phyloP scores from a whole-genome alignment of 257 asterid genomes.

The Solanum gandarillasii region DNA sequence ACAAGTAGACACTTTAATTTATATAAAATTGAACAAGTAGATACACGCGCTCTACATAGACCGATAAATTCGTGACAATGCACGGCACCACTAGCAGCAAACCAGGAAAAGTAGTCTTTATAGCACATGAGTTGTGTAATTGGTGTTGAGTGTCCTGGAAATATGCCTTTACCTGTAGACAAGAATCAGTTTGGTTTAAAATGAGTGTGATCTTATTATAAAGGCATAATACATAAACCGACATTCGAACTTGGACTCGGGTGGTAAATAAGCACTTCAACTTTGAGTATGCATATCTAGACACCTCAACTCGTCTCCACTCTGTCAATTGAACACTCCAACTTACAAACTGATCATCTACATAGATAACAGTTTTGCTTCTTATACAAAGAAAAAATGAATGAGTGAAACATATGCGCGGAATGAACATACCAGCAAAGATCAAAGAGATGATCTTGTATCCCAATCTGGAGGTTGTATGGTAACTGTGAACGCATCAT shows the following conservation, averaged over 20 bases:
- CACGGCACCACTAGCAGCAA: conserved; percentile 93
- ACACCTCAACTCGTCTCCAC: neutral
- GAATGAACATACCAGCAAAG: neutral
- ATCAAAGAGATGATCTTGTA: neutral
- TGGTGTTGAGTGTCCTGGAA: conserved; percentile 77
- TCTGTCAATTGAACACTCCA: too few relatives aligned
- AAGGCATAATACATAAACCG: too few relatives aligned
- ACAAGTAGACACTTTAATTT: accelerated
- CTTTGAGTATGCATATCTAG: neutral
- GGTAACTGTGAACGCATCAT: neutral
- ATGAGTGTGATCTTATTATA: neutral
- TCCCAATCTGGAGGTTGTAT: neutral
- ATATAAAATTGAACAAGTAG: too few relatives aligned
- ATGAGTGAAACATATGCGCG: neutral
- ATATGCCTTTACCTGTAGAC: conserved; percentile 37
- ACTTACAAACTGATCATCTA: too few relatives aligned
- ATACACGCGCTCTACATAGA: conserved; percentile 10
- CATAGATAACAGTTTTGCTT: too few relatives aligned
- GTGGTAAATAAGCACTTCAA: neutral
- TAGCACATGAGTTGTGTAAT: conserved; percentile 60
- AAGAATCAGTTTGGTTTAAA: neutral
- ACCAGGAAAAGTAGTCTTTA: conserved; percentile 92
- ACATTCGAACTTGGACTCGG: neutral
- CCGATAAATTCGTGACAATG: conserved; percentile 64
- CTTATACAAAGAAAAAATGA: neutral